phyloP scores from a whole-genome alignment of 2,329 filamentous ascomycete species.

The Hymenoscyphus salicellus region DNA sequence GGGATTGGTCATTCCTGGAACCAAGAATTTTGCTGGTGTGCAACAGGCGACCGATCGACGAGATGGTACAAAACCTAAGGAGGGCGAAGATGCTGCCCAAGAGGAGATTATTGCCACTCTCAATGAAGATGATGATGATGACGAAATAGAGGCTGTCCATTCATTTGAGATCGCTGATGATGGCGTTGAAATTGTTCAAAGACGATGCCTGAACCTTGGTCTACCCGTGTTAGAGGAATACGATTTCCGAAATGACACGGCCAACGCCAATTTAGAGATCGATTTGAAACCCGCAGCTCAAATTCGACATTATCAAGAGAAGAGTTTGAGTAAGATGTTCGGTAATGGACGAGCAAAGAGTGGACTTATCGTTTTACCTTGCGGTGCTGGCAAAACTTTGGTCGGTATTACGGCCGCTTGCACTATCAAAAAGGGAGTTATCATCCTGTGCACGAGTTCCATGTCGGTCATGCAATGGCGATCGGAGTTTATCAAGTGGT shows the following conservation, averaged over 20 bases:
- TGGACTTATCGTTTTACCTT: constrained; percentile 94
- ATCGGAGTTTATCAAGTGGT: constrained; percentile 96
- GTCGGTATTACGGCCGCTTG: constrained; percentile 98
- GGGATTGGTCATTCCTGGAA: constrained; percentile 87
- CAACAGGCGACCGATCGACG: constrained; percentile 62
- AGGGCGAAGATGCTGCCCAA: constrained; percentile 53
- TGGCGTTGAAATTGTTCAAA: constrained; percentile 81
- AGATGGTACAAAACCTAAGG: constrained; percentile 39
- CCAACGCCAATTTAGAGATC: constrained; percentile 89
- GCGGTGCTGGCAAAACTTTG: constrained; percentile 93
- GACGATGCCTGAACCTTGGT: constrained; percentile 81
- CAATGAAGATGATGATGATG: constrained; percentile 76
- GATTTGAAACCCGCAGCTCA: constrained; percentile 85
- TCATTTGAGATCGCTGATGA: constrained; percentile 86
- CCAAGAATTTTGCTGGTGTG: constrained; percentile 85
- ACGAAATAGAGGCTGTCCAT: constrained; percentile 83
- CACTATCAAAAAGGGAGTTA: constrained; percentile 94
- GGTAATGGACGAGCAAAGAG: constrained; percentile 96
- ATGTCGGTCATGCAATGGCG: constrained; percentile 99
- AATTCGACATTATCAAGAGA: constrained; percentile 94
- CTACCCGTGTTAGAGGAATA: constrained; percentile 94
- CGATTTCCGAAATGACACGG: constrained; percentile 87
- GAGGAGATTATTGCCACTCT: constrained; percentile 68
- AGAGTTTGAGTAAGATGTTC: constrained; percentile 98
- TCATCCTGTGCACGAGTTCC: constrained; percentile 92